phyloP scores from a whole-genome alignment of 1,284 basidiomycete species.

The Sporisorium exsertum region DNA sequence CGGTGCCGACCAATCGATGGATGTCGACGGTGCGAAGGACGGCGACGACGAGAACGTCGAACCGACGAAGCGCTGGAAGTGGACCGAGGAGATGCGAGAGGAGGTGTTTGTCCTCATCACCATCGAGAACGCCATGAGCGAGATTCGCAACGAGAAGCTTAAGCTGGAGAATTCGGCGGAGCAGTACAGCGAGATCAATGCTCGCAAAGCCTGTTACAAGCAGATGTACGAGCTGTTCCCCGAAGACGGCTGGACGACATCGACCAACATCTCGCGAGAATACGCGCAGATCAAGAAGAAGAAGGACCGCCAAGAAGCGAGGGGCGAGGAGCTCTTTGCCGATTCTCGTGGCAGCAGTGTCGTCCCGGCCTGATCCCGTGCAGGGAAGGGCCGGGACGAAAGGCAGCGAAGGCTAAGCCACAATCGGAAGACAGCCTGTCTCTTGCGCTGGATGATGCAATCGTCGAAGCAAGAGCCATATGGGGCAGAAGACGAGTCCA shows the following conservation, averaged over 20 bases:
- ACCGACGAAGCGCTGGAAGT: slow-evolving; percentile 61
- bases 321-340: slow-evolving; percentile 44
- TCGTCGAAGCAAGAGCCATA: neutral
- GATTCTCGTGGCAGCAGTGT: slow-evolving; percentile 44
- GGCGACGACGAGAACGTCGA: slow-evolving; percentile 48
- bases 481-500: neutral
- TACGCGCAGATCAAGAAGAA: slow-evolving; percentile 60
- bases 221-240: slow-evolving; percentile 61
- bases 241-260: slow-evolving; percentile 63
- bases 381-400: neutral
- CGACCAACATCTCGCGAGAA: slow-evolving; percentile 63
- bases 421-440: slow-evolving; percentile 16
- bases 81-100: slow-evolving; percentile 65
- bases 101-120: slow-evolving; percentile 62
- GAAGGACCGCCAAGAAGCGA: slow-evolving; percentile 53
- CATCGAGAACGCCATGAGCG: slow-evolving; percentile 66
- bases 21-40: slow-evolving; percentile 30
- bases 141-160: slow-evolving; percentile 64
- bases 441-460: neutral
- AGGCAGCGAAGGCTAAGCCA: slow-evolving; percentile 15
- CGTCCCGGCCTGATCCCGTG: slow-evolving; percentile 19
- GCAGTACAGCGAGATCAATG: slow-evolving; percentile 64
- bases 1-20: slow-evolving; percentile 26
- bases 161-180: slow-evolving; percentile 61
- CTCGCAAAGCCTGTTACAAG: slow-evolving; percentile 65